Evolutionary conservation across 306 rosid genomes (phyloP).

Genomic region (Sindora glabra): DNA sequence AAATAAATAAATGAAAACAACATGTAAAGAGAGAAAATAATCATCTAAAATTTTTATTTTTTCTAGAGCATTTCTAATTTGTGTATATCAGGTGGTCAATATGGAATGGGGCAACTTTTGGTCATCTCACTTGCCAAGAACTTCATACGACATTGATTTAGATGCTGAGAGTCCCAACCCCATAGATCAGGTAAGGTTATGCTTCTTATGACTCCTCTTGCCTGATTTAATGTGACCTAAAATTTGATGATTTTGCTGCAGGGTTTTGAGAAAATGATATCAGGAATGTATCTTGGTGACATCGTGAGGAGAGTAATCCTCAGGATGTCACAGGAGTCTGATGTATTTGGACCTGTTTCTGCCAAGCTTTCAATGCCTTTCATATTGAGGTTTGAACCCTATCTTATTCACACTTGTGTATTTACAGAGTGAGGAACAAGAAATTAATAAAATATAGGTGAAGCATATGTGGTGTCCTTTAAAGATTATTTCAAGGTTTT

Average conservation of each 20-base stretch:
- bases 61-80: background rate
- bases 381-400: conserved; percentile 48
- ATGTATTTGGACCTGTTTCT: conserved; percentile 59
- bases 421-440: background rate
- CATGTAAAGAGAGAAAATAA: no score
- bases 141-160: conserved; percentile 63
- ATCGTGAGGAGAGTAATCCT: conserved; percentile 83
- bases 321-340: conserved; percentile 66
- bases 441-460: background rate
- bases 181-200: conserved; percentile 63
- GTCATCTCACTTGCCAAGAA: conserved; percentile 92
- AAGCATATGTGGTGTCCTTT: no score
- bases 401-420: background rate
- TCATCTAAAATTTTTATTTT: background rate
- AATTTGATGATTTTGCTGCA: conserved; percentile 24
- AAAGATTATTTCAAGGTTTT: no score
- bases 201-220: conserved; percentile 1
- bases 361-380: conserved; percentile 54
- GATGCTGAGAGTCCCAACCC: conserved; percentile 92
- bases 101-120: conserved; percentile 98
- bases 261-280: conserved; percentile 96
- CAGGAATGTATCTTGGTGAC: conserved; percentile 96
- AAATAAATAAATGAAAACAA: no score
- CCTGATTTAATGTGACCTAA: conserved; percentile 13
- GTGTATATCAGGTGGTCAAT: conserved; percentile 56